Percentiles rank a stretch among this genome's conserved stretches.
phyloP scores from a whole-genome alignment of 306 rosid genomes.

The Cercis canadensis region DNA sequence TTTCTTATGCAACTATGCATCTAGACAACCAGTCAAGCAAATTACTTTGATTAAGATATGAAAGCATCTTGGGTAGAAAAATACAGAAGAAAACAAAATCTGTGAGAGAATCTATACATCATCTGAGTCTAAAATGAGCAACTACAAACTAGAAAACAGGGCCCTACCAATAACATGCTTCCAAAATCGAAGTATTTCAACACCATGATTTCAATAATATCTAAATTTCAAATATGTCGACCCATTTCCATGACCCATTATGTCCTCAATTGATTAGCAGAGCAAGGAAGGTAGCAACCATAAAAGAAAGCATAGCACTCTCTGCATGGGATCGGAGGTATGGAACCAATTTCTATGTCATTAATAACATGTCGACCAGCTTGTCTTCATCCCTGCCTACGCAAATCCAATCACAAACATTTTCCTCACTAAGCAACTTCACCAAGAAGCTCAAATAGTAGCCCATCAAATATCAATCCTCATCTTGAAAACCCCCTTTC shows the following conservation, averaged over 20 bases:
- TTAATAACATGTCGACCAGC: constrained; percentile 28
- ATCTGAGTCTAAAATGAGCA: constrained; percentile 5
- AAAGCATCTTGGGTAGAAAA: constrained; percentile 11
- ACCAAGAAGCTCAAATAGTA: constrained; percentile 15
- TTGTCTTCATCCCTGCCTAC: constrained; percentile 25
- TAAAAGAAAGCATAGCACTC: constrained; percentile 40
- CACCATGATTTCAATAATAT: neutral
- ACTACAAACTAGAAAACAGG: constrained; percentile 25
- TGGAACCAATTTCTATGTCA: constrained; percentile 44
- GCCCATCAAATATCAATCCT: neutral
- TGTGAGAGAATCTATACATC: neutral
- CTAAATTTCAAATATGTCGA: constrained; percentile 27
- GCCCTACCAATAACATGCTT: constrained; percentile 35
- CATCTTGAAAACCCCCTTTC: constrained; percentile 22
- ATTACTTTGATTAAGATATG: neutral
- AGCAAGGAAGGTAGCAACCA: constrained; percentile 37
- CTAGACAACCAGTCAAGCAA: too few species aligned
- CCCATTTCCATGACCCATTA: constrained; percentile 58
- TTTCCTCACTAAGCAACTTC: neutral
- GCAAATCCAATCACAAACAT: constrained; percentile 32
- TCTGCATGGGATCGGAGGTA: constrained; percentile 33
- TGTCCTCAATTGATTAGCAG: constrained; percentile 39
- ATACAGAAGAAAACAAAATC: neutral
- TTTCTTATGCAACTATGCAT: too few species aligned
- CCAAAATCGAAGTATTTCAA: constrained; percentile 31